These are phyloP conservation scores for Boletellus ananiceps DNA, from an alignment of 768 basidiomycete genomes.

Conservation along the genomic window DNA sequence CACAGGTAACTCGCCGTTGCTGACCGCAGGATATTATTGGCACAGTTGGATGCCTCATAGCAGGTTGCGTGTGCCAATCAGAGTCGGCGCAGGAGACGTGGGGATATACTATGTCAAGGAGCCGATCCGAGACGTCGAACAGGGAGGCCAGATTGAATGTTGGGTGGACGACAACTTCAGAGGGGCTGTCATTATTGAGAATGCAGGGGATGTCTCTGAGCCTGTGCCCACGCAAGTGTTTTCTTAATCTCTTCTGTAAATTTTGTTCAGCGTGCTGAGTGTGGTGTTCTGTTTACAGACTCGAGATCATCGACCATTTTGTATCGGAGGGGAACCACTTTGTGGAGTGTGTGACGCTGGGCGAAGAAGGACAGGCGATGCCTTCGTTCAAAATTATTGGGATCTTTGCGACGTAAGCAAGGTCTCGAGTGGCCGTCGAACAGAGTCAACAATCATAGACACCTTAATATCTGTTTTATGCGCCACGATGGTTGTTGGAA, in stretches of 20 bases:
- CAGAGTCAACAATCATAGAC: constrained; percentile 2
- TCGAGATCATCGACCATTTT: constrained; percentile 80
- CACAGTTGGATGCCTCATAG: constrained; percentile 83
- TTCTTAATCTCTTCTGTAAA: not conserved
- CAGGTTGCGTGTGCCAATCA: constrained; percentile 76
- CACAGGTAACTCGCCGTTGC: constrained; percentile 39
- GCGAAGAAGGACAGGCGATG: constrained; percentile 80
- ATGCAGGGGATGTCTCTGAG: constrained; percentile 62
- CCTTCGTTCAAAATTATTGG: constrained; percentile 89
- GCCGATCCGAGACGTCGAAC: constrained; percentile 49
- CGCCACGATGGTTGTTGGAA: not conserved
- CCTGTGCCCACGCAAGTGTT: constrained; percentile 61
- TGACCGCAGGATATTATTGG: constrained; percentile 83
- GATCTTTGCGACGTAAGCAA: constrained; percentile 67
- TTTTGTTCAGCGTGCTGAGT: not conserved
- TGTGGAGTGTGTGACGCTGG: constrained; percentile 84
- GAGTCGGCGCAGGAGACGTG: constrained; percentile 85
- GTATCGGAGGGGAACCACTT: constrained; percentile 89
- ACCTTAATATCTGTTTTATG: not conserved
- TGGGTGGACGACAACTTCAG: constrained; percentile 97
- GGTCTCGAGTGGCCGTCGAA: too few relatives aligned
- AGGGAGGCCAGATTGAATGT: constrained; percentile 75
- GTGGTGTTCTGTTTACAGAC: constrained; percentile 36
- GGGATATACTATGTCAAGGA: constrained; percentile 88
- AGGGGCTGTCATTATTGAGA: constrained; percentile 74